These are phyloP conservation scores for Phoma sp. DNA, from an alignment of 2,329 filamentous ascomycete genomes.

Conservation along the genomic window DNA sequence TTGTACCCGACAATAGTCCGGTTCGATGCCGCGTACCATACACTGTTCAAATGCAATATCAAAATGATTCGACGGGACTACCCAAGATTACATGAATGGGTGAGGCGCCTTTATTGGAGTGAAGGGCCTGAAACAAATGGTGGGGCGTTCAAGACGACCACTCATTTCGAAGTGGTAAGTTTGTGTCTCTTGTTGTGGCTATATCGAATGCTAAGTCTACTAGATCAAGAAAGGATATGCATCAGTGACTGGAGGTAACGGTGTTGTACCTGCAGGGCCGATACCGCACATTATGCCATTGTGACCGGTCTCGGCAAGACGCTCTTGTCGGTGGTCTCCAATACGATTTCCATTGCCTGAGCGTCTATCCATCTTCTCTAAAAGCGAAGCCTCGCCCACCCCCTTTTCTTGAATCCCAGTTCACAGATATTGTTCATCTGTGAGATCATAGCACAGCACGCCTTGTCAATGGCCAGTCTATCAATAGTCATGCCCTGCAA, in stretches of 20 bases:
- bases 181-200: neutral
- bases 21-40: conserved; percentile 60
- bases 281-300: conserved; percentile 29
- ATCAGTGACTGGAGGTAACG: conserved; percentile 29
- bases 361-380: too few relatives aligned
- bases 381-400: too few relatives aligned
- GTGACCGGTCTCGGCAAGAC: neutral
- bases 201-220: conserved; percentile 4
- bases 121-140: conserved; percentile 33
- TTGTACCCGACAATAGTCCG: conserved; percentile 64
- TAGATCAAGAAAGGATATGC: conserved; percentile 43
- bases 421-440: too few relatives aligned
- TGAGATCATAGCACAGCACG: too few relatives aligned
- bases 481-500: too few relatives aligned
- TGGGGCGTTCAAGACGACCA: conserved; percentile 39
- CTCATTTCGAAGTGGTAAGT: conserved; percentile 32
- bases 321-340: neutral
- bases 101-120: conserved; percentile 85
- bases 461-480: too few relatives aligned
- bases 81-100: conserved; percentile 78
- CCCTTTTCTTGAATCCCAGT: too few relatives aligned
- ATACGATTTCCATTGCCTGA: too few relatives aligned
- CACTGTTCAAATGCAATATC: conserved; percentile 77
- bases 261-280: conserved; percentile 30
- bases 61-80: conserved; percentile 84